Conservation (phyloP, 306 rosid genomes). For the Parietaria judaica region DNA sequence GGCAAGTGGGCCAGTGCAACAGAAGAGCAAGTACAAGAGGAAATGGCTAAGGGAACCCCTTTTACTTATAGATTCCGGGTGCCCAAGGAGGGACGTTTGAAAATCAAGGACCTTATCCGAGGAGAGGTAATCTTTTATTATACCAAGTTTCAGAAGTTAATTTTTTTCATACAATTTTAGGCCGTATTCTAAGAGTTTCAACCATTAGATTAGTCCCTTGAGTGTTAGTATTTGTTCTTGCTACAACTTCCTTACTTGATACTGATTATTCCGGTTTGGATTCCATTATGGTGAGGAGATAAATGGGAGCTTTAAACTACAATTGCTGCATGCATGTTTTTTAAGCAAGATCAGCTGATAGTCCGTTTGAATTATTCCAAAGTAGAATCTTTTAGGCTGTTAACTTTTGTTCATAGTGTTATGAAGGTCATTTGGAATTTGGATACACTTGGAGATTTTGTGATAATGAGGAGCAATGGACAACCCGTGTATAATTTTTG, state of each 20-base stretch:
- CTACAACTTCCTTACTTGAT: too few relatives aligned
- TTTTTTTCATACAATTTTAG: neutral
- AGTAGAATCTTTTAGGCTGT: conserved; percentile 6
- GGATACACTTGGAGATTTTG: conserved; percentile 97
- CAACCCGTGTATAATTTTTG: conserved; percentile 96
- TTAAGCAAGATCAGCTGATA: too few relatives aligned
- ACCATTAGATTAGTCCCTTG: neutral
- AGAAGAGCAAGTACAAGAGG: conserved; percentile 59
- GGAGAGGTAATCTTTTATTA: conserved; percentile 56
- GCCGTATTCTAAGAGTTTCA: neutral
- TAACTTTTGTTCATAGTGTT: conserved; percentile 67
- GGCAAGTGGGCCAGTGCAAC: conserved; percentile 84
- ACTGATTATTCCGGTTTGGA: too few relatives aligned
- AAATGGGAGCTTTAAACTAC: too few relatives aligned
- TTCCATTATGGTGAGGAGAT: too few relatives aligned
- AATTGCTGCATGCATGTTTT: too few relatives aligned
- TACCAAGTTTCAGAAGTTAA: neutral
- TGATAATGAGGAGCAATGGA: conserved; percentile 96
- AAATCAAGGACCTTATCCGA: conserved; percentile 77
- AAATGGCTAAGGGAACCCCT: conserved; percentile 63
- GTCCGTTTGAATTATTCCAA: too few relatives aligned
- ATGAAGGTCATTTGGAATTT: conserved; percentile 99
- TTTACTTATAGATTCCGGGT: conserved; percentile 76
- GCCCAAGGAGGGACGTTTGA: conserved; percentile 67
- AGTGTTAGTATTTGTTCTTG: too few relatives aligned